Conservation (phyloP, 257 asterid genomes). For the Gentiana macrophylla region DNA sequence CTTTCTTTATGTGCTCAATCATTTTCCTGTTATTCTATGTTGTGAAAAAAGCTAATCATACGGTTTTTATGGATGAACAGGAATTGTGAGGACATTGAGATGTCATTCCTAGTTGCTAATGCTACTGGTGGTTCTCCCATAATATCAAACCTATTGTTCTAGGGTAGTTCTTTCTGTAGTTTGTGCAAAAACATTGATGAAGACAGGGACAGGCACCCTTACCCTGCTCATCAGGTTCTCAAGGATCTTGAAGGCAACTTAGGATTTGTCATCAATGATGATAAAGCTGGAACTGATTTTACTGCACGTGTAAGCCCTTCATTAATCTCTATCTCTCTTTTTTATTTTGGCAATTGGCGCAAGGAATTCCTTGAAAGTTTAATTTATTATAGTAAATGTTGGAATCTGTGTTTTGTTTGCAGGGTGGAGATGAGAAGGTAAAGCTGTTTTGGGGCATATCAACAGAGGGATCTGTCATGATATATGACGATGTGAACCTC, state of each 20-base stretch:
- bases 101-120: conserved; percentile 86
- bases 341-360: background rate
- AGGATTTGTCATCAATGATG: conserved; percentile 81
- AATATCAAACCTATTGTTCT: background rate
- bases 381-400: no score
- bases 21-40: background rate
- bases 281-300: conserved; percentile 56
- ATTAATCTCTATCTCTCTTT: background rate
- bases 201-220: conserved; percentile 61
- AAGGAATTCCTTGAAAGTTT: background rate
- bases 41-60: background rate
- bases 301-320: conserved; percentile 63
- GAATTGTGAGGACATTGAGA: conserved; percentile 90
- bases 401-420: background rate
- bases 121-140: conserved; percentile 76
- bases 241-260: conserved; percentile 80
- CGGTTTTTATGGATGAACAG: conserved; percentile 22
- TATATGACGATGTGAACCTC: conserved; percentile 56
- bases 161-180: no score
- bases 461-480: no score
- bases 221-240: conserved; percentile 89
- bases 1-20: background rate
- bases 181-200: no score
- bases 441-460: no score
- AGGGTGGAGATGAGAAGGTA: conserved; percentile 69